phyloP scores from a whole-genome alignment of 2,329 filamentous ascomycete species.

The Laburnicola sp. region DNA sequence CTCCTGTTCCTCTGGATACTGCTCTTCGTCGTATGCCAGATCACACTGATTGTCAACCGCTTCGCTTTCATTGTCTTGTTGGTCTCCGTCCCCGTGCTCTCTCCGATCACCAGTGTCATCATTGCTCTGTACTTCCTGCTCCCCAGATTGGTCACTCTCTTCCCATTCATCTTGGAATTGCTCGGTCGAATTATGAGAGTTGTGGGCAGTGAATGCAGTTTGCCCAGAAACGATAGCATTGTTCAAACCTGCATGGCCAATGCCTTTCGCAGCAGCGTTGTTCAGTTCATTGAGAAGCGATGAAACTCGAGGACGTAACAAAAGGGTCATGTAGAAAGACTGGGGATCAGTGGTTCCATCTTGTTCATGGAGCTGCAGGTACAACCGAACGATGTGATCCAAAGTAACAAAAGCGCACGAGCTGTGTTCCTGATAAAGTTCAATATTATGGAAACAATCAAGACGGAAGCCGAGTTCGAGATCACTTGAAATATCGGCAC shows the following conservation, averaged over 20 bases:
- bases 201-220: conserved; percentile 28
- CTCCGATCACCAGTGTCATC: not conserved
- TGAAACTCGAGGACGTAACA: conserved; percentile 57
- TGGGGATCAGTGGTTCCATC: conserved; percentile 58
- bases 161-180: conserved; percentile 26
- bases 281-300: conserved; percentile 57
- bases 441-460: conserved; percentile 45
- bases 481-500: conserved; percentile 58
- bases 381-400: conserved; percentile 61
- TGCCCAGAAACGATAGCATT: conserved; percentile 33
- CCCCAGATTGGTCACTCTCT: conserved; percentile 11
- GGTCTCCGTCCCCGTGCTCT: conserved; percentile 5
- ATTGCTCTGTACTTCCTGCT: not conserved
- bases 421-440: conserved; percentile 38
- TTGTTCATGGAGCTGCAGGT: conserved; percentile 61
- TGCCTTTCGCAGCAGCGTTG: conserved; percentile 58
- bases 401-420: conserved; percentile 35
- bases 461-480: conserved; percentile 52
- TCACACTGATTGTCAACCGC: not conserved
- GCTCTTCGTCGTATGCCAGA: not conserved
- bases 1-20: not conserved
- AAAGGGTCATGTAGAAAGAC: conserved; percentile 62
- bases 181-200: conserved; percentile 23
- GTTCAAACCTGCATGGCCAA: conserved; percentile 57
- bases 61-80: conserved; percentile 1